Evolutionary conservation across 371 early-diverging fungal genomes (phyloP), one percentile per base, ranked within the genome.

Genomic region (Mycotypha africana): DNA sequence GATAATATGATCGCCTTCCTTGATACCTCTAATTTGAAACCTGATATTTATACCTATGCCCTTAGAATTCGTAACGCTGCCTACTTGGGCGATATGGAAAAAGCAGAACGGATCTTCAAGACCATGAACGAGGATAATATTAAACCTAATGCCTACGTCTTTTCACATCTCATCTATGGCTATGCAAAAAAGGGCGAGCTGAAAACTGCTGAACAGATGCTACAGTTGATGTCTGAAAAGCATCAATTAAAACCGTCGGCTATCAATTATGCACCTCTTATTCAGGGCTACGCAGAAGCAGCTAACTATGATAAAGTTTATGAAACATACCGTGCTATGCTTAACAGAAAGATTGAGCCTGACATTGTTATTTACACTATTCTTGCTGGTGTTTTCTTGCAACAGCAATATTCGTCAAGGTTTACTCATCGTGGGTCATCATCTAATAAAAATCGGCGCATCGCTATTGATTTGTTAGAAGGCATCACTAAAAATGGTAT

Each of bases 131-230:
- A 53, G 12, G 22, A 44, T 1, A 62, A 65, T 2, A 39, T 67
- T 14, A 49, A 50, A n/a, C 71, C 67, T 2, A 71, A 71, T 34
- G 45, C 37, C 2, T 71, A 51, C 37, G 43, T 71, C 1, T 67
- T 66, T 31, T 51, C 71, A 1, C 71, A 71, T 45, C 32, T 71
- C 5, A 65, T 67, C 9, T 48, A 56, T 23, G 71, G 71, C 2
- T 67, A 67, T 24, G 49, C 49, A 2, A 47, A 45, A 21, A 22
- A 24, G 10, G 65, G 65, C 0, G 59, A 67, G 1, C 8, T 67
- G 19, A 53, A 62, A 1, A 64, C 53, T 33, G 71, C 71, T 2
- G 51, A 44, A 14, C 51, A 52, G 20, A 38, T 56, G 1, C 26
- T 67, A 2, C 24, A 48, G 19, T 33, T 49, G 4, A 65, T 67